phyloP scores from a whole-genome alignment of 805 yeast genomes.

The Saccharomycopsis schoenii region DNA sequence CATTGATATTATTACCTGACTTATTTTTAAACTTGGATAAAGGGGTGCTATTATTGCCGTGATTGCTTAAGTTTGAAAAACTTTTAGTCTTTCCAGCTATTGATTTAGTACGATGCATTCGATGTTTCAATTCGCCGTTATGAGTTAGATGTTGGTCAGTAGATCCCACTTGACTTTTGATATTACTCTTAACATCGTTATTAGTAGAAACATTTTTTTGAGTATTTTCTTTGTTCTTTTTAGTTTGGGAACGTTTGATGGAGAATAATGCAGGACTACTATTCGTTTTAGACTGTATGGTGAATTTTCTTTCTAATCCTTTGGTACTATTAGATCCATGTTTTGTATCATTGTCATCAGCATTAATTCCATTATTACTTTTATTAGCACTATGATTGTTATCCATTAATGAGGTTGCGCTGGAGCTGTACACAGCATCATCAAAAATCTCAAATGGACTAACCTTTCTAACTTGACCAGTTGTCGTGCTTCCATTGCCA shows the following conservation, averaged over 20 bases:
- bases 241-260: background rate
- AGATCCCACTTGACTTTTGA: background rate
- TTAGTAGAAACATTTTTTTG: background rate
- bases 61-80: constrained; percentile 3
- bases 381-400: background rate
- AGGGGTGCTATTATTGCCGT: background rate
- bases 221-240: background rate
- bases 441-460: constrained; percentile 59
- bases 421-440: constrained; percentile 42
- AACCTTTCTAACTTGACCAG: constrained; percentile 26
- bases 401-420: constrained; percentile 4
- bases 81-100: constrained; percentile 2
- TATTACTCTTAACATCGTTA: background rate
- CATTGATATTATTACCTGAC: background rate
- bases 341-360: background rate
- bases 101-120: background rate
- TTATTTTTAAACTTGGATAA: background rate
- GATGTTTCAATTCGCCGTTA: background rate
- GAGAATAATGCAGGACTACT: background rate
- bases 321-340: background rate
- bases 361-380: background rate
- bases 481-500: background rate
- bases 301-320: background rate
- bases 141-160: background rate
- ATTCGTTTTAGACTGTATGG: background rate